Evolutionary conservation across 495 filamentous ascomycete species (phyloP).

Genomic region (Talaromyces nanjingensis): DNA sequence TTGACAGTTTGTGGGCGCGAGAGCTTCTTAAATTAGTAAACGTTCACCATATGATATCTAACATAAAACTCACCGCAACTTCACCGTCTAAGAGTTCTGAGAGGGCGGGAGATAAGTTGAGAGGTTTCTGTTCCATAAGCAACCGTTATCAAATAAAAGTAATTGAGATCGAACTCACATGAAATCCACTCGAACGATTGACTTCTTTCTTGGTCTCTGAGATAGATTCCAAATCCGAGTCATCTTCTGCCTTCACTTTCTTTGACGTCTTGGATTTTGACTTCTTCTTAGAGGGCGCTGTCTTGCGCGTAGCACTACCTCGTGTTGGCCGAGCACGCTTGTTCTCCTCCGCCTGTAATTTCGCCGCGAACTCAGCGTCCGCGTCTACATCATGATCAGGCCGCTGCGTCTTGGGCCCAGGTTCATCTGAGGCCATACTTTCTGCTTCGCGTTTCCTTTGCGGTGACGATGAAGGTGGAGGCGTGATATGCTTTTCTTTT

Average conservation of each 20-base stretch:
- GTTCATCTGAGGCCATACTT: constrained; percentile 42
- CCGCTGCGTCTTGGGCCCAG: constrained; percentile 49
- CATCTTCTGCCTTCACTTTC: constrained; percentile 69
- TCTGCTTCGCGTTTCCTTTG: constrained; percentile 46
- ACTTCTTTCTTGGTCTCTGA: constrained; percentile 57
- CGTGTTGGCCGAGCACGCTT: constrained; percentile 64
- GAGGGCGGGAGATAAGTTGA: constrained; percentile 59
- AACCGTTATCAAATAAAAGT: neutral
- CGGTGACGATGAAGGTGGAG: constrained; percentile 45
- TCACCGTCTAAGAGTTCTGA: constrained; percentile 58
- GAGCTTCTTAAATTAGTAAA: constrained; percentile 43
- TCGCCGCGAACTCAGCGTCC: constrained; percentile 78
- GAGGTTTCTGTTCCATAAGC: constrained; percentile 46
- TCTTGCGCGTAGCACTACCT: constrained; percentile 50
- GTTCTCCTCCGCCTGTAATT: constrained; percentile 90
- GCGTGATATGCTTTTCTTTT: constrained; percentile 32
- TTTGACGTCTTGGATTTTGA: constrained; percentile 65
- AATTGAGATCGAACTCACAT: constrained; percentile 39
- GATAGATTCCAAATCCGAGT: constrained; percentile 63
- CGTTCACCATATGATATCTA: neutral
- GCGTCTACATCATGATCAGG: constrained; percentile 55
- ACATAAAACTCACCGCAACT: constrained; percentile 41
- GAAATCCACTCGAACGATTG: constrained; percentile 60
- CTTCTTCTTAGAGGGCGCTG: constrained; percentile 56
- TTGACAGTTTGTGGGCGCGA: constrained; percentile 94